These are phyloP conservation scores for Penicillium longicatenatum DNA, from an alignment of 495 filamentous ascomycete genomes.

Conservation along the genomic window DNA sequence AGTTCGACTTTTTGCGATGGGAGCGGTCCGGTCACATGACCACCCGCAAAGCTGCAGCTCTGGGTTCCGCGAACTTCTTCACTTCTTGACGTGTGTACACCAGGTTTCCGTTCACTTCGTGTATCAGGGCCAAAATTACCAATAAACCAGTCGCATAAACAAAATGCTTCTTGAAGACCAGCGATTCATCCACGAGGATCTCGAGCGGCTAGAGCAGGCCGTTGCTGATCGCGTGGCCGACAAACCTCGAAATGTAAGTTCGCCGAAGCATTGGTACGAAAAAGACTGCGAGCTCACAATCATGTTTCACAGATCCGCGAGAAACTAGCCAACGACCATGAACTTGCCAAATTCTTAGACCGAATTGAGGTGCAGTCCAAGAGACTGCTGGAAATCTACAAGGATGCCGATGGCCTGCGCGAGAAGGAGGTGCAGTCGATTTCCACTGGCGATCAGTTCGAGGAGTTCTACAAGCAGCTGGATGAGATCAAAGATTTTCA, in stretches of 20 bases:
- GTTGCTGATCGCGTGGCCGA: slow-evolving; percentile 86
- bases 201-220: slow-evolving; percentile 92
- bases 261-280: slow-evolving; percentile 1
- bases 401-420: slow-evolving; percentile 69
- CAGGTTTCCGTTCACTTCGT: neutral
- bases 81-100: slow-evolving; percentile 1
- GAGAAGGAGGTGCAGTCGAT: slow-evolving; percentile 82
- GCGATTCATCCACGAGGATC: slow-evolving; percentile 88
- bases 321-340: slow-evolving; percentile 83
- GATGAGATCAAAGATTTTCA: slow-evolving; percentile 82
- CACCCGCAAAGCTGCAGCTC: slow-evolving; percentile 38
- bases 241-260: slow-evolving; percentile 81
- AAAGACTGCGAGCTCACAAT: slow-evolving; percentile 30
- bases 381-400: slow-evolving; percentile 81
- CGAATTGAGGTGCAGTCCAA: slow-evolving; percentile 84
- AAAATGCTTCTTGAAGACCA: slow-evolving; percentile 88
- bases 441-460: slow-evolving; percentile 84
- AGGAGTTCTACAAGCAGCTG: slow-evolving; percentile 88
- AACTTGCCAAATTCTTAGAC: slow-evolving; percentile 81
- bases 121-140: neutral
- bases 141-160: slow-evolving; percentile 8
- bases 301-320: slow-evolving; percentile 69
- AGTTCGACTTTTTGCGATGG: slow-evolving; percentile 29
- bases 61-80: slow-evolving; percentile 13
- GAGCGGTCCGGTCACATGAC: slow-evolving; percentile 37